A percentile compares a stretch with the other conserved stretches of the same genome.
Evolutionary conservation across 768 basidiomycete genomes (phyloP).

Genomic region (Phanerodontia chrysosporium): DNA sequence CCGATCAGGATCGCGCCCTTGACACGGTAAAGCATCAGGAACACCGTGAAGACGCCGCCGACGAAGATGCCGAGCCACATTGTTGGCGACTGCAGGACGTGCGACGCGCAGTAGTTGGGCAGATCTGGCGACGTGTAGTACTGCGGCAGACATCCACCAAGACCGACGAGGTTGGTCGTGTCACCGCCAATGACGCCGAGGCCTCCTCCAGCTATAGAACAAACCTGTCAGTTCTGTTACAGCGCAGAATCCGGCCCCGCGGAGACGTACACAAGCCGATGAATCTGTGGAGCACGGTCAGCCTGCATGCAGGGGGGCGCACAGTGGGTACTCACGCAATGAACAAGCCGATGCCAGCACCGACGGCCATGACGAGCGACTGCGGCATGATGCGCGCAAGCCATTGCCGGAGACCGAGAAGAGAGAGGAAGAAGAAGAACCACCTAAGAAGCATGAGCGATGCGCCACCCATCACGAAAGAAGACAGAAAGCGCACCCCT

Average conservation of each 20-base stretch:
- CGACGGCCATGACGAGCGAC: slow-evolving; percentile 79
- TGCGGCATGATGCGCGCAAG: slow-evolving; percentile 85
- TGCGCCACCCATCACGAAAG: background rate
- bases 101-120: slow-evolving; percentile 55
- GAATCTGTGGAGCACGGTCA: slow-evolving; percentile 40
- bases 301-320: slow-evolving; percentile 9
- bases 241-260: background rate
- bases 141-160: slow-evolving; percentile 64
- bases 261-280: slow-evolving; percentile 61
- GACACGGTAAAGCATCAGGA: slow-evolving; percentile 82
- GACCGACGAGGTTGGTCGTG: slow-evolving; percentile 62
- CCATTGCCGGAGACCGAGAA: slow-evolving; percentile 87
- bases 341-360: slow-evolving; percentile 84
- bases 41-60: slow-evolving; percentile 74
- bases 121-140: slow-evolving; percentile 42
- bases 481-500: slow-evolving; percentile 61
- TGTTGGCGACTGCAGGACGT: slow-evolving; percentile 67
- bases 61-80: slow-evolving; percentile 88
- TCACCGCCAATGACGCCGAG: slow-evolving; percentile 75
- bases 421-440: slow-evolving; percentile 75
- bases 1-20: slow-evolving; percentile 81
- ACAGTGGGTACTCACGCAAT: slow-evolving; percentile 64
- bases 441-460: slow-evolving; percentile 40
- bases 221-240: background rate
- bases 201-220: slow-evolving; percentile 52